Evolutionary conservation across 2,329 filamentous ascomycete species (phyloP), one percentile per base, ranked within the genome.

Genomic region (Claviceps monticola): DNA sequence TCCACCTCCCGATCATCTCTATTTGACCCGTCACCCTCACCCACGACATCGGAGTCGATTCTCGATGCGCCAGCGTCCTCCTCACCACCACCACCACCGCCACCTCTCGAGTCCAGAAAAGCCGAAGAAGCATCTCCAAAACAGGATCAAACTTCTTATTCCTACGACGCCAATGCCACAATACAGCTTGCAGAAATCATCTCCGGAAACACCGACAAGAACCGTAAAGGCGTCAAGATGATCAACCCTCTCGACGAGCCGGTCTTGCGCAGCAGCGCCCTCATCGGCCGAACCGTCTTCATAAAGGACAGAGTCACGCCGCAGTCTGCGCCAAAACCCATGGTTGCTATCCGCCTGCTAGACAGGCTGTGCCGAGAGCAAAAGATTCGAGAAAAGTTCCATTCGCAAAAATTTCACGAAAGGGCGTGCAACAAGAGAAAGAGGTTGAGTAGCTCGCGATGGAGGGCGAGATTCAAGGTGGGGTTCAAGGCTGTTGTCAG

Each of bases 401-500:
- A 66, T 19, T 64, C 60, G 56, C 87, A 93, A 68, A 72, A 74
- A 56, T 87, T 80, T 60, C 84, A 94, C 66, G 87, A 93, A 73
- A 71, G 88, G 46, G 76, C 76, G 0, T 88, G 87, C 2, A 61
- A 88, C 61, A 88, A 86, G 76, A 76, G 83, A 67, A 94, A 93
- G 79, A 77, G 87, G 60, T 67, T 88, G 58, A 73, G 71, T 65
- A 82, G 78, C 54, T 73, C 83, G 72, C 74, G 86, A 55, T 89
- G 85, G 83, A 75, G 79, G 64, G 69, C 58, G 56, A 76, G 79
- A 54, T 93, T 91, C 68, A 82, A 79, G 72, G 64, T 66, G 36
- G 83, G 82, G 4, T 90, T 93, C 68, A 74, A 72, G 64, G 75
- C 75, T 5, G 78, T 80, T 11, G 76, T 87, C 7, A 64, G 60